Conservation (phyloP, 306 rosid species). For the Fragaria iinumae region DNA sequence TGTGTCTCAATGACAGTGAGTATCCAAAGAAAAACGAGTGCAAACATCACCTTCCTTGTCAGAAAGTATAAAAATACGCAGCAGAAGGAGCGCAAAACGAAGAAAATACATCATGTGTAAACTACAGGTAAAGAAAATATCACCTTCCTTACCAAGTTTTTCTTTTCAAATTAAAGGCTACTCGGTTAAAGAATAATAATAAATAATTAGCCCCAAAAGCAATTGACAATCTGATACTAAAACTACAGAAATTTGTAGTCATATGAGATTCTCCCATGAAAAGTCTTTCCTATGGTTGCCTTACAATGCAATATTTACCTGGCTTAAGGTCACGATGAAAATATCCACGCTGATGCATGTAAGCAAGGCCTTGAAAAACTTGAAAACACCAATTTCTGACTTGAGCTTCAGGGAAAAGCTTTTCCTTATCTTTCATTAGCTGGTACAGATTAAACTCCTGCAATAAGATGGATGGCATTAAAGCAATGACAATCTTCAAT, state of each 20-base stretch:
- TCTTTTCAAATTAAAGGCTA: background rate
- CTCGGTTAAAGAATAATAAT: background rate
- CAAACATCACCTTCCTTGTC: too few relatives aligned
- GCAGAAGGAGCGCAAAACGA: too few relatives aligned
- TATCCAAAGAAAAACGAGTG: too few relatives aligned
- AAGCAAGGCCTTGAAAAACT: slow-evolving; percentile 96
- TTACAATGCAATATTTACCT: slow-evolving; percentile 44
- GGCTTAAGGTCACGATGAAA: slow-evolving; percentile 99
- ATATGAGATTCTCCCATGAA: background rate
- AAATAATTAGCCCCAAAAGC: background rate
- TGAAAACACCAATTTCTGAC: slow-evolving; percentile 94
- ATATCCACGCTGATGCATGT: slow-evolving; percentile 98
- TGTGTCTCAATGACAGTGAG: too few relatives aligned
- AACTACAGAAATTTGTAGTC: background rate
- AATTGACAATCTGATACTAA: background rate
- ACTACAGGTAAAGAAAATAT: too few relatives aligned
- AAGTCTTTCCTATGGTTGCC: background rate
- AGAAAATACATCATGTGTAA: too few relatives aligned
- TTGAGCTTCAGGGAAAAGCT: slow-evolving; percentile 78
- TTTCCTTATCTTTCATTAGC: slow-evolving; percentile 84
- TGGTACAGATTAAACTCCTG: slow-evolving; percentile 95
- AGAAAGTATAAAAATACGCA: background rate
- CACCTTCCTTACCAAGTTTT: too few relatives aligned
- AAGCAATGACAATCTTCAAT: background rate
- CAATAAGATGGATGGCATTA: background rate